These are phyloP conservation scores for Globomyces pollinis-pini DNA, from an alignment of 192 early-diverging fungal species.

Conservation along the genomic window DNA sequence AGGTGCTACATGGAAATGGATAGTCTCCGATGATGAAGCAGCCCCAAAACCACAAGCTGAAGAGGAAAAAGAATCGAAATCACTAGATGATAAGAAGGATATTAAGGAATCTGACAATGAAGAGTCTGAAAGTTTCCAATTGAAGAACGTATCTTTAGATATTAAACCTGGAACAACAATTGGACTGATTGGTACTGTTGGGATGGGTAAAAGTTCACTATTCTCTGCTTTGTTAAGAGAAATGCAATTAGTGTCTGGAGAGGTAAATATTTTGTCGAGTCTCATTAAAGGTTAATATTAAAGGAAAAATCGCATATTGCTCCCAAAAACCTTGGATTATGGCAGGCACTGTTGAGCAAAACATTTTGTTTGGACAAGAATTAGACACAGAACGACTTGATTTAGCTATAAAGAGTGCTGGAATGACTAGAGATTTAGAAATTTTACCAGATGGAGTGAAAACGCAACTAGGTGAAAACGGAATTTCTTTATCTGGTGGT, in stretches of 20 bases:
- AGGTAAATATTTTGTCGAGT: neutral
- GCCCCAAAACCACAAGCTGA: conserved; percentile 17
- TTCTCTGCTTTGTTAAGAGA: conserved; percentile 40
- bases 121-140: conserved; percentile 4
- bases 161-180: conserved; percentile 22
- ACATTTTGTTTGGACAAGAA: conserved; percentile 32
- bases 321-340: conserved; percentile 39
- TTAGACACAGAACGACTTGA: conserved; percentile 19
- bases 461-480: conserved; percentile 70
- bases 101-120: neutral
- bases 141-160: conserved; percentile 26
- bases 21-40: neutral
- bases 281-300: conserved; percentile 31
- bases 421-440: conserved; percentile 33
- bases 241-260: conserved; percentile 15
- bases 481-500: conserved; percentile 90
- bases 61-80: conserved; percentile 22
- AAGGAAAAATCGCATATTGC: conserved; percentile 29
- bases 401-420: conserved; percentile 24
- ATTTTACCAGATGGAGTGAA: conserved; percentile 22
- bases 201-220: conserved; percentile 37
- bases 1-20: conserved; percentile 1
- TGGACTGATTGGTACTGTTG: conserved; percentile 39
- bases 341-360: conserved; percentile 36
- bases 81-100: conserved; percentile 25